Evolutionary conservation across 306 rosid species (phyloP), one percentile per base, ranked within the genome.

Genomic region (Begonia fuchsioides): DNA sequence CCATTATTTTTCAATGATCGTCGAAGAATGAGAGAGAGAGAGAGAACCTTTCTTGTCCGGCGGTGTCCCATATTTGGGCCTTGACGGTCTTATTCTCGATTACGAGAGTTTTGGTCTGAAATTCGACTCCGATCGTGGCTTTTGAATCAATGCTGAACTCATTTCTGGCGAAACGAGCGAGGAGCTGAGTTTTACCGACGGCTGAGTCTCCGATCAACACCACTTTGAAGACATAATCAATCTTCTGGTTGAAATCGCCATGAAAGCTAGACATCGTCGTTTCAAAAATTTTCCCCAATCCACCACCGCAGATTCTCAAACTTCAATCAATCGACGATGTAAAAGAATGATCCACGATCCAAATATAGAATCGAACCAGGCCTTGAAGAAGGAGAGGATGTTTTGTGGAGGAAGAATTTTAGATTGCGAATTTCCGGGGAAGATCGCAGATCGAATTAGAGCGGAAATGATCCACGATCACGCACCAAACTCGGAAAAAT

Each of bases 11-110:
- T n/a, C 45, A 41, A 41, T 41, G 52, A 66, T 12, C 1, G 43
- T 2, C 3, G 44, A 3, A n/a, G n/a, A n/a, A n/a, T n/a, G n/a
- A 39, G 12, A 5, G 38, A 43, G 41, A 26, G 43, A 3, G 16
- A 18, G 3, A 8, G 40, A 1, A 83, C 96, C 96, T 83, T 72
- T 88, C 96, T 76, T 88, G 96, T 49, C 96, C 96, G 16, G 96
- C 96, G 3, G 96, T 88, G 46, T 88, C 96, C 96, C 96, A 83
- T 61, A 88, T 88, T 50, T 83, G 96, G 13, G 94, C 83, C 65
- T 88, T 88, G 14, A 88, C 69, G 5, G 81, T 83, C 32, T 88
- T 88, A 10, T 66, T 67, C 70, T 88, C 96, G 41, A 88, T 69
- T 15, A 81, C 50, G 11, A 88, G 82, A 3, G 96, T 88, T 67